Evolutionary conservation across 805 yeast genomes (phyloP), one percentile per base, ranked within the genome.

Genomic region (Wickerhamiella sorbophila): DNA sequence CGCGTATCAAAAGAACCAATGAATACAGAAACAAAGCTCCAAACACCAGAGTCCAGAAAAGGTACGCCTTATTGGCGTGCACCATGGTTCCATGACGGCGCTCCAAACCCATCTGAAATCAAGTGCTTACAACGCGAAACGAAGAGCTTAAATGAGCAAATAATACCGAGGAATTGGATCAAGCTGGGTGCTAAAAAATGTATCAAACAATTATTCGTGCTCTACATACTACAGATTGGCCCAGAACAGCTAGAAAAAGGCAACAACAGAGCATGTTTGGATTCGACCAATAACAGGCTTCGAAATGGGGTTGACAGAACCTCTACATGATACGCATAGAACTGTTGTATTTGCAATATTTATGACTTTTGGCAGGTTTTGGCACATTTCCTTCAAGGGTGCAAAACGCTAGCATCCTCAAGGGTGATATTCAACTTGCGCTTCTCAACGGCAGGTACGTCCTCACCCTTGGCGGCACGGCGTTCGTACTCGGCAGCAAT

Each of bases 401-500:
- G 12, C 29, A 52, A 47, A 16, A 53, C 48, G 12, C 54, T 53
- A 32, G 52, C 44, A 33, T 47, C 47, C 44, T 52, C 49, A 27
- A 57, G 52, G 24, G 52, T 41, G 36, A 46, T 33, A 45, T 45
- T 49, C 14, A 52, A 38, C 19, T 42, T 39, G 29, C 46, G 41
- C 26, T 40, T 48, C 50, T 51, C 47, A 18, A 43, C 31, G 38
- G 47, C 39, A n/a, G 59, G 55, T 31, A 52, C 39, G 12, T 44
- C 53, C 16, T 49, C 53, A 18, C 56, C 58, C 6, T 47, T 48
- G 22, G 44, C 43, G 33, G 43, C 42, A 43, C 49, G 45, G 19
- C 54, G 52, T 33, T 44, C 47, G 24, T 47, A 36, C 44, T 56
- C 61, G n/a, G 53, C 46, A 19, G 55, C 50, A 34, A 58, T 56